Conservation (phyloP, 2,329 filamentous ascomycete genomes). For the Fusarium pseudonygamai region DNA sequence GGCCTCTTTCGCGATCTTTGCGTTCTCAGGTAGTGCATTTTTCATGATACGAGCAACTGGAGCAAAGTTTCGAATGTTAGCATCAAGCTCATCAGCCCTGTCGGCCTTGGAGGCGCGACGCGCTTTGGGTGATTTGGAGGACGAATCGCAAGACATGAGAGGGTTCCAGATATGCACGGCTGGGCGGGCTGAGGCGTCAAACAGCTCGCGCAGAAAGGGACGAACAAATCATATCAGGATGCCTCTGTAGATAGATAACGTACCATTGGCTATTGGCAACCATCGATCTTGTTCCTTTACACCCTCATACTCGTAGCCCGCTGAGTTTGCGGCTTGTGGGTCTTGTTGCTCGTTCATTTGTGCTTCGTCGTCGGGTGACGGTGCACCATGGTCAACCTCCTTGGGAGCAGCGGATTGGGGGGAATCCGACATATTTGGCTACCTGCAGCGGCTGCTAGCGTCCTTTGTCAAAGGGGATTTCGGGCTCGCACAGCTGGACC, state of each 20-base stretch:
- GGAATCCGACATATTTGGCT: conserved; percentile 91
- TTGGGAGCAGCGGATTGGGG: conserved; percentile 90
- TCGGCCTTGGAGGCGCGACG: conserved; percentile 58
- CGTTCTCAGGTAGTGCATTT: conserved; percentile 94
- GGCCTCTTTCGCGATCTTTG: conserved; percentile 98
- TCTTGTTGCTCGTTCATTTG: conserved; percentile 90
- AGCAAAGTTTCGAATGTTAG: conserved; percentile 94
- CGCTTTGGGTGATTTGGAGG: conserved; percentile 61
- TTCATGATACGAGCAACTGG: conserved; percentile 99
- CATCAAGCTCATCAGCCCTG: conserved; percentile 71
- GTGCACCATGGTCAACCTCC: conserved; percentile 92
- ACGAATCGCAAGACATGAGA: conserved; percentile 70
- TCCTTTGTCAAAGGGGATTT: conserved; percentile 65
- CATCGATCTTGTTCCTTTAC: conserved; percentile 99
- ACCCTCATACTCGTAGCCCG: conserved; percentile 85
- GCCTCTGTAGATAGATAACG: conserved; percentile 58
- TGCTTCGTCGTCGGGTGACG: conserved; percentile 93
- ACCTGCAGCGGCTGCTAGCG: conserved; percentile 71
- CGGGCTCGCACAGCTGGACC: conserved; percentile 65
- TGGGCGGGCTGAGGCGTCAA: conserved; percentile 42
- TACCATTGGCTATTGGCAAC: conserved; percentile 99
- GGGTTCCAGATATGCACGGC: conserved; percentile 50
- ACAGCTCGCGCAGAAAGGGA: conserved; percentile 40
- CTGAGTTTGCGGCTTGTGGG: conserved; percentile 76
- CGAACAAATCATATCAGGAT: conserved; percentile 55